These are phyloP conservation scores for Corynascus novoguineensis DNA, from an alignment of 495 filamentous ascomycete genomes.

Conservation along the genomic window DNA sequence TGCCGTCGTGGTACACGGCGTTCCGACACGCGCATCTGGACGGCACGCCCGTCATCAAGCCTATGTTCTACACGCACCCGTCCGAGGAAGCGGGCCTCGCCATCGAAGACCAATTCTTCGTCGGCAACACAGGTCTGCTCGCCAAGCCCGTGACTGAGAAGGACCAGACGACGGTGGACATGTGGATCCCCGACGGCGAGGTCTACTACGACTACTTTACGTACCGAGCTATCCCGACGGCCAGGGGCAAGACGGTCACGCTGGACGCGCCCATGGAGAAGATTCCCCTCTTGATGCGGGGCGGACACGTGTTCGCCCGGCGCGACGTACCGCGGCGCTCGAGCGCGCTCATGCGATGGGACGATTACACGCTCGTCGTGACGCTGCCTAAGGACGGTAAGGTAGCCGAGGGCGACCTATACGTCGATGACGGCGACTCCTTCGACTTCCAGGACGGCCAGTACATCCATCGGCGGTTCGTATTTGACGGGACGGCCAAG, in stretches of 20 bases:
- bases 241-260: slow-evolving; percentile 58
- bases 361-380: slow-evolving; percentile 88
- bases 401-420: slow-evolving; percentile 66
- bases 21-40: slow-evolving; percentile 82
- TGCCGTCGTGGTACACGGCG: slow-evolving; percentile 94
- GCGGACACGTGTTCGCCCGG: slow-evolving; percentile 84
- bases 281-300: slow-evolving; percentile 84
- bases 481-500: slow-evolving; percentile 37
- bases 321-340: slow-evolving; percentile 82
- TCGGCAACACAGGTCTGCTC: slow-evolving; percentile 79
- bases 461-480: slow-evolving; percentile 80
- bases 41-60: slow-evolving; percentile 81
- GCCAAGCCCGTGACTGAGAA: slow-evolving; percentile 80
- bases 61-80: slow-evolving; percentile 88
- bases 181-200: slow-evolving; percentile 82
- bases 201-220: slow-evolving; percentile 94
- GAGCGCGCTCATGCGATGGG: slow-evolving; percentile 82
- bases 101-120: slow-evolving; percentile 89
- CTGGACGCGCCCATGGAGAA: slow-evolving; percentile 74
- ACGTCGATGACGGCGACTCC: slow-evolving; percentile 89
- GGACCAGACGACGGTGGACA: slow-evolving; percentile 61
- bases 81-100: slow-evolving; percentile 78
- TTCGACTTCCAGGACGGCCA: slow-evolving; percentile 81
- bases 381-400: slow-evolving; percentile 62
- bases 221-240: slow-evolving; percentile 64